Percentiles rank a stretch among this genome's conserved stretches.
Conservation (phyloP, 176 grass and related monocot genomes). For the Triticum timopheevii region DNA sequence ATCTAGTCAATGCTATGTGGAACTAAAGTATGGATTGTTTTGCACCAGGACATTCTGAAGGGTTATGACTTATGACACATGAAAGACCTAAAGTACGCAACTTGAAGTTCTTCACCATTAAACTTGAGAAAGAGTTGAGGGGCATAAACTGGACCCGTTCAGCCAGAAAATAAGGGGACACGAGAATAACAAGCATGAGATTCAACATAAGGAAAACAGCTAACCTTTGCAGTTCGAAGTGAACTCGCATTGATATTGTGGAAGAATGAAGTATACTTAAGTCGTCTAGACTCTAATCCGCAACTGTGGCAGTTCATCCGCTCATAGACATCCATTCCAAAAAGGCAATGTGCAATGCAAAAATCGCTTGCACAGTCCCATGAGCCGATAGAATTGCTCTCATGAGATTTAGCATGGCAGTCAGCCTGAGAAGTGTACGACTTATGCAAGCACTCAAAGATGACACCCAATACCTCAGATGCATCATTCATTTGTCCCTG, state of each 20-base stretch:
- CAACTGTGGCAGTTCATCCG: slow-evolving; percentile 88
- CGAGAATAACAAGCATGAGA: slow-evolving; percentile 26
- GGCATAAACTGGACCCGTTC: neutral
- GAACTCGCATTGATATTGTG: slow-evolving; percentile 96
- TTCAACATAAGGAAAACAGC: slow-evolving; percentile 24
- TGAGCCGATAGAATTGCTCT: slow-evolving; percentile 56
- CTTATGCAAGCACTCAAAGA: slow-evolving; percentile 94
- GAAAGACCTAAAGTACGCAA: neutral
- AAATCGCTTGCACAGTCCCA: slow-evolving; percentile 88
- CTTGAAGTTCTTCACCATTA: neutral
- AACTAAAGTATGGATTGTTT: neutral
- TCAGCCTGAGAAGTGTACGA: slow-evolving; percentile 58
- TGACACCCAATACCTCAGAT: slow-evolving; percentile 89
- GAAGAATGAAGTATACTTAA: slow-evolving; percentile 96
- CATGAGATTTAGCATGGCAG: slow-evolving; percentile 44
- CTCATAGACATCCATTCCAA: slow-evolving; percentile 92
- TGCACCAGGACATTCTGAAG: neutral
- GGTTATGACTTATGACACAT: neutral
- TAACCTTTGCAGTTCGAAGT: slow-evolving; percentile 82
- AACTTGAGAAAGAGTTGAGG: neutral
- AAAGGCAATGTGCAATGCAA: slow-evolving; percentile 84
- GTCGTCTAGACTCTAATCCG: slow-evolving; percentile 63
- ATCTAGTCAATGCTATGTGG: neutral
- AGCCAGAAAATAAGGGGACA: neutral
- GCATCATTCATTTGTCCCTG: slow-evolving; percentile 99